These are phyloP conservation scores for Coemansia sp. DNA, from an alignment of 192 early-diverging fungal genomes.

Conservation along the genomic window DNA sequence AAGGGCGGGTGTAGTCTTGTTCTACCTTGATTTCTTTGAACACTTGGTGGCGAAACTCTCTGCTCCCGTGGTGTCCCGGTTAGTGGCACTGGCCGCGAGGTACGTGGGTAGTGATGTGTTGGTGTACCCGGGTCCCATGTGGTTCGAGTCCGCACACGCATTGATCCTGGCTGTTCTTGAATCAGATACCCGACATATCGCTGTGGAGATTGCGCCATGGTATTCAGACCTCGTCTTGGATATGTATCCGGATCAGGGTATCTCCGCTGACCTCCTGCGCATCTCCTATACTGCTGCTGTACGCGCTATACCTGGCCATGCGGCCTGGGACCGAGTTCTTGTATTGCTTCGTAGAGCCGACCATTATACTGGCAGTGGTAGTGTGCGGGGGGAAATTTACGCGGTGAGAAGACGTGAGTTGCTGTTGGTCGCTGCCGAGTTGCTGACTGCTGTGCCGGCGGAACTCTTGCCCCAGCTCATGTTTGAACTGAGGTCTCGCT, in stretches of 20 bases:
- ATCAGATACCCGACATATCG: background rate
- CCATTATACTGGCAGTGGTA: background rate
- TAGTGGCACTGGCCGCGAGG: conserved; percentile 30
- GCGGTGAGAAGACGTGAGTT: conserved; percentile 21
- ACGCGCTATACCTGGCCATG: background rate
- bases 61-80: conserved; percentile 5
- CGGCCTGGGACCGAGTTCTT: conserved; percentile 15
- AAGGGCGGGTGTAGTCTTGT: conserved; percentile 22
- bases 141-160: conserved; percentile 53
- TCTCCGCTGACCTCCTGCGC: conserved; percentile 29
- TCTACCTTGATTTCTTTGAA: conserved; percentile 45
- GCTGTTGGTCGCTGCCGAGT: conserved; percentile 21
- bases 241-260: conserved; percentile 18
- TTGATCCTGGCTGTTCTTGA: conserved; percentile 33
- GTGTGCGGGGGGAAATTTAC: background rate
- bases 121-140: conserved; percentile 4
- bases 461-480: conserved; percentile 30
- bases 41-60: conserved; percentile 15
- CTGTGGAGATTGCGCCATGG: conserved; percentile 27
- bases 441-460: conserved; percentile 22
- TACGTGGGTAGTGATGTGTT: conserved; percentile 12
- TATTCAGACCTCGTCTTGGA: conserved; percentile 29
- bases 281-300: conserved; percentile 36
- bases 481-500: background rate
- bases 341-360: conserved; percentile 9